These are phyloP conservation scores for Coprinopsis marcescibilis DNA, from an alignment of 768 basidiomycete genomes.

Conservation along the genomic window DNA sequence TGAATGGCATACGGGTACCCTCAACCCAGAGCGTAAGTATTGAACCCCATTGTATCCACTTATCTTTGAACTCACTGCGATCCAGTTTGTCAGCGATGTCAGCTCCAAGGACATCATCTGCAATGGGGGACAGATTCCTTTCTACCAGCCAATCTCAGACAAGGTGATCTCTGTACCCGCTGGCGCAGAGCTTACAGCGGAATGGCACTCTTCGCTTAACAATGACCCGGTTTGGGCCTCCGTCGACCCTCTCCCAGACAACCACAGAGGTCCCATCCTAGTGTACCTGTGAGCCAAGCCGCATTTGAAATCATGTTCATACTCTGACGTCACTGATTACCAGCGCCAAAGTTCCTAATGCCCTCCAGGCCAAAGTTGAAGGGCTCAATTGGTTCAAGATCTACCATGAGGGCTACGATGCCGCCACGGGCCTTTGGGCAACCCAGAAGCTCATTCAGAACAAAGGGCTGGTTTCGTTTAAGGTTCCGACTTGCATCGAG, in stretches of 20 bases:
- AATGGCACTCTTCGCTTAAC: conserved; percentile 48
- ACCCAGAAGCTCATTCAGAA: conserved; percentile 42
- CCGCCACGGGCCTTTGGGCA: conserved; percentile 37
- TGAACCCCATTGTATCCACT: neutral
- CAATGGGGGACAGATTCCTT: conserved; percentile 56
- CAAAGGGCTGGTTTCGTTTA: conserved; percentile 45
- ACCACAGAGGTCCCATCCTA: conserved; percentile 49
- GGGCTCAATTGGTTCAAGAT: conserved; percentile 56
- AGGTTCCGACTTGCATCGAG: conserved; percentile 38
- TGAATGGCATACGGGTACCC: conserved; percentile 31
- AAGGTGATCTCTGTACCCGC: conserved; percentile 45
- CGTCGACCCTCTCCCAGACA: conserved; percentile 42
- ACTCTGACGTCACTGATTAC: neutral
- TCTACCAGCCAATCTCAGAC: conserved; percentile 39
- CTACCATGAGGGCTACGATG: conserved; percentile 34
- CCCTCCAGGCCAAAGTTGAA: conserved; percentile 39
- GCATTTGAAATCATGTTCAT: neutral
- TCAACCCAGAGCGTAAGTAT: conserved; percentile 32
- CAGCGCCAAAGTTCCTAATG: conserved; percentile 42
- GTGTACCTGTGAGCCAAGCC: conserved; percentile 40
- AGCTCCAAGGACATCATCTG: conserved; percentile 52
- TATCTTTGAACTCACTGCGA: neutral
- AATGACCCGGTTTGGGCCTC: conserved; percentile 35
- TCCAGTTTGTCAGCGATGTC: conserved; percentile 51
- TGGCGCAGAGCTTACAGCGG: conserved; percentile 47